Conservation (phyloP, 2,329 filamentous ascomycete genomes). For the Fusarium xyrophilum region DNA sequence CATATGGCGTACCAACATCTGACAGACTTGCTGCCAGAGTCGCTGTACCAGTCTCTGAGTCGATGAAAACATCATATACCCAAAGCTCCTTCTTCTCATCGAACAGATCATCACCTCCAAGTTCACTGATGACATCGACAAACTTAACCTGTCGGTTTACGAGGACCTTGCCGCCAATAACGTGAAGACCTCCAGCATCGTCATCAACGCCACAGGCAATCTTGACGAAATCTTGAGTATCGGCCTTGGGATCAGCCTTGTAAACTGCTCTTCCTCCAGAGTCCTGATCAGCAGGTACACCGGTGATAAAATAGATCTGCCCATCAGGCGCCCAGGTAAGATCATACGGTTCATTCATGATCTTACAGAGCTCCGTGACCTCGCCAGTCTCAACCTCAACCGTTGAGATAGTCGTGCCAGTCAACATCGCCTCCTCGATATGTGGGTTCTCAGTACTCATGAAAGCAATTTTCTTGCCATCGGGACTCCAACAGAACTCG, state of each 20-base stretch:
- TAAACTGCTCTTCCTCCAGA: constrained; percentile 20
- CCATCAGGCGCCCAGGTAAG: constrained; percentile 28
- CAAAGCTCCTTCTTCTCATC: constrained; percentile 6
- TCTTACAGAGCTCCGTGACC: constrained; percentile 5
- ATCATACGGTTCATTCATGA: constrained; percentile 2
- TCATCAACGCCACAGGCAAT: constrained; percentile 24
- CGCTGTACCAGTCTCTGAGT: background rate
- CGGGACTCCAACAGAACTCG: constrained; percentile 27
- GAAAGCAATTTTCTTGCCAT: constrained; percentile 22
- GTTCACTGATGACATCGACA: constrained; percentile 8
- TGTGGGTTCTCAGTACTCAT: constrained; percentile 10
- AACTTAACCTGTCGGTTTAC: constrained; percentile 5
- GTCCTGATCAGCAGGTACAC: constrained; percentile 1
- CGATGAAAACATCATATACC: constrained; percentile 21
- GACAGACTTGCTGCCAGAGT: constrained; percentile 32
- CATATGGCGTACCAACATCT: constrained; percentile 20
- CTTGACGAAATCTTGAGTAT: background rate
- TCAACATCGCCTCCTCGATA: constrained; percentile 20
- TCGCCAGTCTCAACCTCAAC: constrained; percentile 13
- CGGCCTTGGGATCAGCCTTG: background rate
- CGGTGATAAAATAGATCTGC: constrained; percentile 26
- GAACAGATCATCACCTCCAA: constrained; percentile 16
- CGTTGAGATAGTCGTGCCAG: constrained; percentile 12
- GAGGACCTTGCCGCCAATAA: constrained; percentile 10
- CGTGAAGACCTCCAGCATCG: constrained; percentile 11